Base-by-base conservation (phyloP, 805 yeast species). In the Ogataea ganodermae region DNA sequence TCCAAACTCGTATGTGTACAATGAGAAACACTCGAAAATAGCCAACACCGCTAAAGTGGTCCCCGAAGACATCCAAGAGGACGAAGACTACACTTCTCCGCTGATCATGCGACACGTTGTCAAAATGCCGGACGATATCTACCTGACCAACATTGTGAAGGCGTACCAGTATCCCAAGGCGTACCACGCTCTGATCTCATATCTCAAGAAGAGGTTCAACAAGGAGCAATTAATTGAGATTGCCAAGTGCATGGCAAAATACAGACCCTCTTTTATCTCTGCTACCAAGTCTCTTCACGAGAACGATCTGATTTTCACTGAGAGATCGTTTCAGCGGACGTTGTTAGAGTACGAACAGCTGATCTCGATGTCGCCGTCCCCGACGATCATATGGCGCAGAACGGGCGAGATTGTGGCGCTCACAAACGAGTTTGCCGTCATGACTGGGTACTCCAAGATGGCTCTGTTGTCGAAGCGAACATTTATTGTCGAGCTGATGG, bases 321-420 rank as follows among this genome's bases (percentile, higher is more conserved):
- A 81, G 53, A 58, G 81, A 38, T 75, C 80, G 10, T 76, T 81
- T 50, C 85, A 81, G 51, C 59, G 85, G 42, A 73, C 83, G 0
- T 57, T 81, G 18, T 52, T 75, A 57, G 91, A 87, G 47, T 77
- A 76, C 49, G 84, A 80, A 58, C 72, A 54, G 55, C 74, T 48
- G 73, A 80, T 69, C 62, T 72, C 68, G 69, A 72, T 82, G 48
- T 81, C 85, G 16, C 84, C 90, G 9, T 80, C 88, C 1, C 96
- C 96, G 1, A 84, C 92, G 2, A 81, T 86, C 14, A 83, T 87
- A 53, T 88, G 96, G 96, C 73, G 96, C 57, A 70, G 96, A 33
- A 85, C 95, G 0, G 95, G 95, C 8, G 95, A 88, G 61, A 82
- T 89, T 35, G 90, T 86, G 9, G 87, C 87, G 7, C 79, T 86